Conservation (phyloP, 2,329 filamentous ascomycete species). For the Trichoderma cornu-damae region DNA sequence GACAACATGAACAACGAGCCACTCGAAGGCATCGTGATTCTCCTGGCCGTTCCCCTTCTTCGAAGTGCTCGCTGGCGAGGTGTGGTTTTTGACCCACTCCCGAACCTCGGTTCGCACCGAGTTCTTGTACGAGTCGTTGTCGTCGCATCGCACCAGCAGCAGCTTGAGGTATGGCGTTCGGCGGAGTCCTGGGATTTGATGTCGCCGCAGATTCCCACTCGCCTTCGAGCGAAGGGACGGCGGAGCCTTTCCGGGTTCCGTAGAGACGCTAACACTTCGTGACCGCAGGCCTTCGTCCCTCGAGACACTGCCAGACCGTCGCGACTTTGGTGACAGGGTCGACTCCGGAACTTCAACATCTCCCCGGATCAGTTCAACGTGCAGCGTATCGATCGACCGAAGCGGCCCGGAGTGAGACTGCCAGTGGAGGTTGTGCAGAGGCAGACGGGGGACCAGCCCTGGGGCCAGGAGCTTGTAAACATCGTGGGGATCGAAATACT, state of each 20-base stretch:
- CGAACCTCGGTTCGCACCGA: conserved; percentile 71
- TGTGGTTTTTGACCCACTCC: conserved; percentile 84
- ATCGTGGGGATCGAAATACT: conserved; percentile 91
- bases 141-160: conserved; percentile 84
- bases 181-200: conserved; percentile 91
- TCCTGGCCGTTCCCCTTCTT: conserved; percentile 63
- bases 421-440: conserved; percentile 91
- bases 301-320: conserved; percentile 33
- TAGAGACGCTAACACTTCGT: conserved; percentile 41
- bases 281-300: conserved; percentile 58
- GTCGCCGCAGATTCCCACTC: conserved; percentile 54
- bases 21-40: conserved; percentile 94
- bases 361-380: conserved; percentile 76
- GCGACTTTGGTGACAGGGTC: conserved; percentile 28
- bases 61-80: conserved; percentile 53
- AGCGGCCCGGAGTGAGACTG: conserved; percentile 88
- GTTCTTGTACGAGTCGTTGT: conserved; percentile 88
- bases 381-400: conserved; percentile 87
- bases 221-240: conserved; percentile 31
- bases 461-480: conserved; percentile 78
- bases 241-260: conserved; percentile 27
- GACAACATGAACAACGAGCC: conserved; percentile 89
- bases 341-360: conserved; percentile 42
- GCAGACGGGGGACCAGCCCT: conserved; percentile 71
- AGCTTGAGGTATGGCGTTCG: conserved; percentile 93